Percentiles rank a stretch among this genome's conserved stretches.
phyloP scores from a whole-genome alignment of 306 rosid genomes.

The Hippophae tibetana region DNA sequence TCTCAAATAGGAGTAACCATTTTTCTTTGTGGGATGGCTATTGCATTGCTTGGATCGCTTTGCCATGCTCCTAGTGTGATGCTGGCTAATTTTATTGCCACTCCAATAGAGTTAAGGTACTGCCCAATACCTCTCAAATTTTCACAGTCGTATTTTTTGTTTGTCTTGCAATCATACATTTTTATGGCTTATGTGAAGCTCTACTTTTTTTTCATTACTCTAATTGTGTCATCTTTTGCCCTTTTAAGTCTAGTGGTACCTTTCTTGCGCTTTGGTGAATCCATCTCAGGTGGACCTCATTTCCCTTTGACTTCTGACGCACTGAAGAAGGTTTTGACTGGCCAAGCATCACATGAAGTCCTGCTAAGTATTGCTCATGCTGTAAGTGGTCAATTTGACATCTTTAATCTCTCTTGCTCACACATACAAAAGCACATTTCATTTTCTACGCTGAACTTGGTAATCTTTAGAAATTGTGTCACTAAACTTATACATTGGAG shows the following conservation, averaged over 20 bases:
- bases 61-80: conserved; percentile 88
- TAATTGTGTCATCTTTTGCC: conserved; percentile 7
- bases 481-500: too few species aligned
- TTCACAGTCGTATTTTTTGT: too few species aligned
- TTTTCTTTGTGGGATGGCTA: conserved; percentile 59
- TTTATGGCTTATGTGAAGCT: not conserved
- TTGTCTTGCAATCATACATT: not conserved
- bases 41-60: conserved; percentile 55
- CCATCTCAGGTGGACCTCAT: conserved; percentile 60
- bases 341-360: conserved; percentile 70
- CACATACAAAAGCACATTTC: too few species aligned
- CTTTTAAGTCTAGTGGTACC: conserved; percentile 70
- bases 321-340: conserved; percentile 67
- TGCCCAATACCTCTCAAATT: not conserved
- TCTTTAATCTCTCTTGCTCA: not conserved
- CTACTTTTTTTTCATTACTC: not conserved
- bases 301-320: conserved; percentile 84
- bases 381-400: conserved; percentile 37
- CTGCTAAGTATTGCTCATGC: conserved; percentile 63
- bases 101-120: conserved; percentile 90
- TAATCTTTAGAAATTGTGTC: too few species aligned
- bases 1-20: conserved; percentile 65
- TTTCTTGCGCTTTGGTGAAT: conserved; percentile 86
- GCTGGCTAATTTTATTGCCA: conserved; percentile 79
- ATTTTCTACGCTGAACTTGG: too few species aligned